These are phyloP conservation scores for Murraya koenigii DNA, from an alignment of 345 rosid genomes.

Conservation along the genomic window DNA sequence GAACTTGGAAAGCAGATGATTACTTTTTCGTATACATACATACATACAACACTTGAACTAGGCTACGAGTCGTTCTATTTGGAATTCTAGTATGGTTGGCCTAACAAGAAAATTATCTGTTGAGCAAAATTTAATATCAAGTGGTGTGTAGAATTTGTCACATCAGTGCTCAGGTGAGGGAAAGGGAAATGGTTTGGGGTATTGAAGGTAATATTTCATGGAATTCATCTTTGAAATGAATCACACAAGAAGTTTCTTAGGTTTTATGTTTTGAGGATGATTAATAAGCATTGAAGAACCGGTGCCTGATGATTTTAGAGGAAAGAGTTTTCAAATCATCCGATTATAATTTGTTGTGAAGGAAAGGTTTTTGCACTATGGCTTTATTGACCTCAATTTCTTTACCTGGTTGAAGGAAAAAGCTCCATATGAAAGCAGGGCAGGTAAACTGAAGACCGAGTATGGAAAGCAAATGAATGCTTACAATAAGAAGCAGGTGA, in stretches of 20 bases:
- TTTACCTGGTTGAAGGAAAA: constrained; percentile 47
- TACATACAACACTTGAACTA: too few species aligned
- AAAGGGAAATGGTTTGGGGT: neutral
- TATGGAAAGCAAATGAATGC: constrained; percentile 73
- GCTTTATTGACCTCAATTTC: neutral
- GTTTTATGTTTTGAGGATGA: constrained; percentile 5
- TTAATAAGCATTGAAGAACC: neutral
- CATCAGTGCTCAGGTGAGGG: neutral
- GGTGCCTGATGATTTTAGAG: neutral
- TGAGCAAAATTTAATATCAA: neutral
- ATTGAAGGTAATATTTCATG: neutral
- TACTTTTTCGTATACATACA: neutral
- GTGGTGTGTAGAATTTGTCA: neutral
- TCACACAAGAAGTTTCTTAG: neutral
- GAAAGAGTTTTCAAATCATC: neutral
- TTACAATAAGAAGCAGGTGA: constrained; percentile 80
- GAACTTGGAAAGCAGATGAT: neutral
- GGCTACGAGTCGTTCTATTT: neutral
- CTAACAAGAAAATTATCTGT: neutral
- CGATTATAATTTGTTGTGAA: neutral
- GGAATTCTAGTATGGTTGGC: neutral
- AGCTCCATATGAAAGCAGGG: constrained; percentile 87
- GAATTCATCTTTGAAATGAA: neutral
- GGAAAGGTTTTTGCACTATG: neutral
- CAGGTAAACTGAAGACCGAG: constrained; percentile 61